Evolutionary conservation across 768 basidiomycete species (phyloP).

Genomic region (Dioszegia hungarica): DNA sequence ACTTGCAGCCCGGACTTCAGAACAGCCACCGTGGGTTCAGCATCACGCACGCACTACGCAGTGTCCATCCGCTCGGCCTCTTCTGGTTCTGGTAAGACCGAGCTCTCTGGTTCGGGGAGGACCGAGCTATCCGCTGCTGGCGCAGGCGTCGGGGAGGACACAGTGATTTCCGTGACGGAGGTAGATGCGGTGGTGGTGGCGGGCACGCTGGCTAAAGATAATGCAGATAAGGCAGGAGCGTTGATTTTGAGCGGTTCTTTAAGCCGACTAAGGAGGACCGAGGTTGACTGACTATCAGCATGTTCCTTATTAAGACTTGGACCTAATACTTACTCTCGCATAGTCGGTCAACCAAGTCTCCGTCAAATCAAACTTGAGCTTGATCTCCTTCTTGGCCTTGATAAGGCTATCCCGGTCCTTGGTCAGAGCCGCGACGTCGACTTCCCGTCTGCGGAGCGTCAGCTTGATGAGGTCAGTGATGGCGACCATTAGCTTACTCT

Average conservation of each 20-base stretch:
- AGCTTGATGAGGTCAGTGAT: not conserved
- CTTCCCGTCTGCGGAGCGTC: slow-evolving; percentile 26
- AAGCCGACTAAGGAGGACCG: not conserved
- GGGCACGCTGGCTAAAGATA: no score
- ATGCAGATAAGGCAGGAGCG: not conserved
- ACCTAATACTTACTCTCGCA: slow-evolving; percentile 21
- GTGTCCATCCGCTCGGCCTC: not conserved
- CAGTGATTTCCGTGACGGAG: no score
- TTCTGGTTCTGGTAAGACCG: no score
- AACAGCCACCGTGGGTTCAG: no score
- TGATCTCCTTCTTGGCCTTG: slow-evolving; percentile 39
- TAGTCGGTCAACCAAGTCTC: slow-evolving; percentile 31
- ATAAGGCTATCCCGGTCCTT: slow-evolving; percentile 34
- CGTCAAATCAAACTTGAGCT: slow-evolving; percentile 32
- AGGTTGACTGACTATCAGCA: not conserved
- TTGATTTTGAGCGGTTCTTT: not conserved
- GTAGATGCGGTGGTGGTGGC: no score
- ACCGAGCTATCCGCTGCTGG: no score
- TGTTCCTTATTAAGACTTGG: not conserved
- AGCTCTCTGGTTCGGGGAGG: no score
- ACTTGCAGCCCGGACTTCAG: no score
- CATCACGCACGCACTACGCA: not conserved
- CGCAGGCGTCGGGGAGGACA: no score
- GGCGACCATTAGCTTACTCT: slow-evolving; percentile 11
- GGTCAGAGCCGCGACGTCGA: slow-evolving; percentile 21